phyloP scores from a whole-genome alignment of 495 filamentous ascomycete species.

The Delitschia confertaspora region DNA sequence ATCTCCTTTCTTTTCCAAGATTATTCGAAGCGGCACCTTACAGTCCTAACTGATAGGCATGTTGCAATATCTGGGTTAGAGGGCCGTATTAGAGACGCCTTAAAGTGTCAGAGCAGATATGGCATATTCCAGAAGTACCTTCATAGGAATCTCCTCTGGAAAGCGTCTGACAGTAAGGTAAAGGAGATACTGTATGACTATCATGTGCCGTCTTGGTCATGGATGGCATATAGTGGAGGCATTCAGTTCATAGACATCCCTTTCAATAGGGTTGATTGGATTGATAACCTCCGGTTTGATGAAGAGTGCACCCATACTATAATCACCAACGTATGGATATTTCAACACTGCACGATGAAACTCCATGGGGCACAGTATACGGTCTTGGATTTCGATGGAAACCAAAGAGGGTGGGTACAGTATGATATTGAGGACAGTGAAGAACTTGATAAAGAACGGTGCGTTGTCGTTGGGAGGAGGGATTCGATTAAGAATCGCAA shows the following conservation, averaged over 20 bases:
- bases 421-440: constrained; percentile 6
- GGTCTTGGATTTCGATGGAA: constrained; percentile 3
- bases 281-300: constrained; percentile 11
- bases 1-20: constrained; percentile 7
- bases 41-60: constrained; percentile 4
- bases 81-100: constrained; percentile 6
- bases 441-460: constrained; percentile 2
- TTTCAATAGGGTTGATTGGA: constrained; percentile 5
- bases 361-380: neutral
- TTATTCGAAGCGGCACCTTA: constrained; percentile 8
- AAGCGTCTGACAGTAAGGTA: neutral
- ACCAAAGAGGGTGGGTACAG: constrained; percentile 6
- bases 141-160: constrained; percentile 11
- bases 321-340: neutral
- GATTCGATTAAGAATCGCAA: too few relatives aligned
- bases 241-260: constrained; percentile 6
- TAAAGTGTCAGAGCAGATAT: constrained; percentile 9
- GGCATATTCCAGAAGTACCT: constrained; percentile 10
- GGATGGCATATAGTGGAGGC: constrained; percentile 14
- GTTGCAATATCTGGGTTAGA: constrained; percentile 9
- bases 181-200: constrained; percentile 1
- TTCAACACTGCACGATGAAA: constrained; percentile 1
- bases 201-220: constrained; percentile 12
- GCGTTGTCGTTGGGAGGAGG: constrained; percentile 6
- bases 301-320: constrained; percentile 2